phyloP scores from a whole-genome alignment of 1,284 basidiomycete genomes.

The Malassezia globosa region DNA sequence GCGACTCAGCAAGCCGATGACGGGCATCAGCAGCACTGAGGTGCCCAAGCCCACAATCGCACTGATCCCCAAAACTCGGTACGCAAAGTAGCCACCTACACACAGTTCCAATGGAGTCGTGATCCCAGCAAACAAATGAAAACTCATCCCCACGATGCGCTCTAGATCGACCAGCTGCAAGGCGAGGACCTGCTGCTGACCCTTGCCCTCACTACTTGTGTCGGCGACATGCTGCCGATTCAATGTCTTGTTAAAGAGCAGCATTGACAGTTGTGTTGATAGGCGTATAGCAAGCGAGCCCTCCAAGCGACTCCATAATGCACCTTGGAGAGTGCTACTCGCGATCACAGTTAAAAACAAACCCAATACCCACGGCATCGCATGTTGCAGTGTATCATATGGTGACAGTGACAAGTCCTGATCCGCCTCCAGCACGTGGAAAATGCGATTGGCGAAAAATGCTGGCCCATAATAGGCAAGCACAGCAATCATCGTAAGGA shows the following conservation, averaged over 20 bases:
- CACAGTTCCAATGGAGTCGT: conserved; percentile 13
- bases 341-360: conserved; percentile 9
- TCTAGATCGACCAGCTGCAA: conserved; percentile 15
- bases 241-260: conserved; percentile 15
- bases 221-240: neutral
- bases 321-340: conserved; percentile 16
- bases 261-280: conserved; percentile 15
- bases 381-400: neutral
- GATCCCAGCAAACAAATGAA: conserved; percentile 10
- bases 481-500: conserved; percentile 6
- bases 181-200: conserved; percentile 12
- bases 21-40: conserved; percentile 9
- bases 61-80: conserved; percentile 11
- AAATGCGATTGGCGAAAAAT: conserved; percentile 13
- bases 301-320: conserved; percentile 12
- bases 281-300: conserved; percentile 9
- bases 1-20: conserved; percentile 4
- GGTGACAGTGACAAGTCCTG: neutral
- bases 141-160: conserved; percentile 8
- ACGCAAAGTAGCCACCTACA: conserved; percentile 18
- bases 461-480: conserved; percentile 12
- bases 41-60: conserved; percentile 10
- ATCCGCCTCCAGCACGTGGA: conserved; percentile 3
- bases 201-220: neutral
- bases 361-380: conserved; percentile 10